A percentile compares a stretch with the other conserved stretches of the same genome.
Evolutionary conservation across 768 basidiomycete species (phyloP).

Genomic region (Pilatotrama ljubarskyi): DNA sequence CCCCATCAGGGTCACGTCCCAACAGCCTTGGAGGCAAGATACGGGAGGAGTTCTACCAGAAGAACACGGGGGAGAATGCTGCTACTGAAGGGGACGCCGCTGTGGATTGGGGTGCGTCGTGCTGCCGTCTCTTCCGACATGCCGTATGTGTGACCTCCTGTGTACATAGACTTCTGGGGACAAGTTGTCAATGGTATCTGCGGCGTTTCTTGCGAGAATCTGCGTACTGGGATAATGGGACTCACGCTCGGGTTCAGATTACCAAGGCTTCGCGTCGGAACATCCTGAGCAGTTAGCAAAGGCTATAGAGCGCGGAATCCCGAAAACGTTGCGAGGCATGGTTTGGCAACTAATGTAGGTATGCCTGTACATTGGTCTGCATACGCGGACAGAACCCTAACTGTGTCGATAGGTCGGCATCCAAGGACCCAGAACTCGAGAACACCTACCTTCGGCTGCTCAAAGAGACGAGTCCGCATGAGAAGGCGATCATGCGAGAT

Average conservation of each 20-base stretch:
- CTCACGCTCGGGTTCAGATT: constrained; percentile 51
- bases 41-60: constrained; percentile 73
- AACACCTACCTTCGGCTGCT: constrained; percentile 76
- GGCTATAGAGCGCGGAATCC: constrained; percentile 93
- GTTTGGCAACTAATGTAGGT: constrained; percentile 93
- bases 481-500: constrained; percentile 93
- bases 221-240: neutral
- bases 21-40: constrained; percentile 65
- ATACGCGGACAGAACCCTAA: neutral
- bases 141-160: constrained; percentile 1
- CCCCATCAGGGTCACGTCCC: constrained; percentile 40
- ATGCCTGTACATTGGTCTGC: constrained; percentile 6
- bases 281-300: constrained; percentile 76
- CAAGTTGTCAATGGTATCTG: constrained; percentile 79
- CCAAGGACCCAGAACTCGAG: constrained; percentile 89
- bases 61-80: constrained; percentile 47
- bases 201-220: neutral
- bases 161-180: constrained; percentile 85
- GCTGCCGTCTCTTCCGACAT: neutral
- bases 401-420: constrained; percentile 67
- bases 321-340: constrained; percentile 85
- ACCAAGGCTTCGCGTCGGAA: constrained; percentile 82
- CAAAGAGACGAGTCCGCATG: constrained; percentile 83
- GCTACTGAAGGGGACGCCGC: constrained; percentile 38
- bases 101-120: constrained; percentile 76